Evolutionary conservation across 1,284 basidiomycete genomes (phyloP).

Genomic region (Pseudozyma sp.): DNA sequence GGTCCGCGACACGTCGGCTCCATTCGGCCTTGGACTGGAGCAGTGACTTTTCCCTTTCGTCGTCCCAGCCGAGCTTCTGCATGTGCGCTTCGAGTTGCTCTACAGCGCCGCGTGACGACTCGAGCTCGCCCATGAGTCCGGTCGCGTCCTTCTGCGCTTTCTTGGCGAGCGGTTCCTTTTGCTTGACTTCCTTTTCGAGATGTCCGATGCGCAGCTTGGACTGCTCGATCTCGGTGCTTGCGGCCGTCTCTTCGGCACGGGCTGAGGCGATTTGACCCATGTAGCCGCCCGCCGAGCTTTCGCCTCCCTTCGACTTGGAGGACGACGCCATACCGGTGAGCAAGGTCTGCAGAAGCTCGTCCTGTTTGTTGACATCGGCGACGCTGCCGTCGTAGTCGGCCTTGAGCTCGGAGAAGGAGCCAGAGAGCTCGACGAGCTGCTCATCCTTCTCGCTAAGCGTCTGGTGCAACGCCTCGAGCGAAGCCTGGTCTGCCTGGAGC

Average conservation of each 20-base stretch:
- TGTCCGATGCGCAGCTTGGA: slow-evolving; percentile 81
- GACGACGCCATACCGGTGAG: slow-evolving; percentile 85
- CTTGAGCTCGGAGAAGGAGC: slow-evolving; percentile 71
- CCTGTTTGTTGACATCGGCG: slow-evolving; percentile 78
- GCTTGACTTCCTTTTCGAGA: slow-evolving; percentile 82
- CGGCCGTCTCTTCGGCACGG: slow-evolving; percentile 79
- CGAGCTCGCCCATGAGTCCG: slow-evolving; percentile 75
- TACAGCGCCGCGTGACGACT: slow-evolving; percentile 70
- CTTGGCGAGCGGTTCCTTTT: slow-evolving; percentile 82
- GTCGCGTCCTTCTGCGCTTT: slow-evolving; percentile 86
- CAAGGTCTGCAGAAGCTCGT: slow-evolving; percentile 94
- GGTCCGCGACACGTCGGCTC: slow-evolving; percentile 74
- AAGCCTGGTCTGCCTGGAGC: slow-evolving; percentile 74
- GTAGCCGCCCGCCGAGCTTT: slow-evolving; percentile 83
- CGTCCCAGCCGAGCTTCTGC: slow-evolving; percentile 79
- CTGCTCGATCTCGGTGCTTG: slow-evolving; percentile 87
- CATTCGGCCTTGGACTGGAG: slow-evolving; percentile 75
- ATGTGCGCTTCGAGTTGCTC: slow-evolving; percentile 71
- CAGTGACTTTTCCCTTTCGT: slow-evolving; percentile 79
- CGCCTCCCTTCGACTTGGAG: slow-evolving; percentile 73
- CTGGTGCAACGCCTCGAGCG: slow-evolving; percentile 69
- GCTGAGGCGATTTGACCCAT: slow-evolving; percentile 96
- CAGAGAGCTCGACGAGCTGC: slow-evolving; percentile 35
- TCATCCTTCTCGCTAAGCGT: slow-evolving; percentile 70
- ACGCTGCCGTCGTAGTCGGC: slow-evolving; percentile 76